Evolutionary conservation across 805 yeast genomes (phyloP).

Genomic region (Candida orba): DNA sequence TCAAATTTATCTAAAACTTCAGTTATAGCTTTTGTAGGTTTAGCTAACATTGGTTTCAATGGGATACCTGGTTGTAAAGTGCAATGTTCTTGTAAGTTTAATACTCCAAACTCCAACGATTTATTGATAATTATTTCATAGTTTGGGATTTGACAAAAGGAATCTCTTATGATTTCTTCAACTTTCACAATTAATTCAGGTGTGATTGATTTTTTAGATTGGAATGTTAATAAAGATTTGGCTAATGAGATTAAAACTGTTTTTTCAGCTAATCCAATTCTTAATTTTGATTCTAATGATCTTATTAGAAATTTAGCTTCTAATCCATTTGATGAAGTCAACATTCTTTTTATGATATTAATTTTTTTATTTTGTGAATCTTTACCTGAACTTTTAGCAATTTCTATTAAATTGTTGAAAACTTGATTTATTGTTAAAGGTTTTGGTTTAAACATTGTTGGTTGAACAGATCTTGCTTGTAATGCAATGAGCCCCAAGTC

Average conservation of each 20-base stretch:
- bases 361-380: constrained; percentile 78
- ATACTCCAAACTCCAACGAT: constrained; percentile 61
- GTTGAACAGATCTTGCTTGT: constrained; percentile 74
- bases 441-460: constrained; percentile 89
- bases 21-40: constrained; percentile 90
- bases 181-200: constrained; percentile 49
- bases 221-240: constrained; percentile 69
- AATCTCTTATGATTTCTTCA: constrained; percentile 75
- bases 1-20: constrained; percentile 88
- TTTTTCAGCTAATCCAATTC: constrained; percentile 93
- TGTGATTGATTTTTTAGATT: constrained; percentile 31
- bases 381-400: constrained; percentile 72
- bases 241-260: constrained; percentile 80
- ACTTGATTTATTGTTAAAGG: constrained; percentile 69
- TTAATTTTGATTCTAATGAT: constrained; percentile 83
- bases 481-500: constrained; percentile 89
- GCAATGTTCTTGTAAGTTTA: constrained; percentile 57
- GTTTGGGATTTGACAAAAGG: constrained; percentile 85
- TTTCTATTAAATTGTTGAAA: constrained; percentile 63
- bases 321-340: constrained; percentile 75
- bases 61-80: constrained; percentile 89
- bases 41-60: constrained; percentile 95
- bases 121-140: constrained; percentile 70
- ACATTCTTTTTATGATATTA: constrained; percentile 69
- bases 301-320: constrained; percentile 91